Evolutionary conservation across 768 basidiomycete genomes (phyloP), one percentile per base, ranked within the genome.

Genomic region (Lyophyllum semitale): DNA sequence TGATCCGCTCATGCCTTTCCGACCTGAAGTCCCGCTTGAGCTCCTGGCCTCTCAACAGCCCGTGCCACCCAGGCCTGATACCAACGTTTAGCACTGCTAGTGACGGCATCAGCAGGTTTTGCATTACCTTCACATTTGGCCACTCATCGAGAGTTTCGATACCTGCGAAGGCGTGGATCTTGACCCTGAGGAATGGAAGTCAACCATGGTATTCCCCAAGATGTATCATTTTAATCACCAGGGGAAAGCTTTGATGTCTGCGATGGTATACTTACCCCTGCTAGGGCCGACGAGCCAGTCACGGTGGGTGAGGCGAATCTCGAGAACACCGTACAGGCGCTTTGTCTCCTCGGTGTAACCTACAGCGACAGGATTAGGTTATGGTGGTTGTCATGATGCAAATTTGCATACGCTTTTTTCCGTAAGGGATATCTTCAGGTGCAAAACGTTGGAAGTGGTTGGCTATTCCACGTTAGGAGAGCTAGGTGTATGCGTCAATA

Each of bases 201-300:
- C 12, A 48, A 23, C 27, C n/a, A 13, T 3, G 11, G 52, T 13
- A 18, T 4, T n/a, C 9, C 11, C 25, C 20, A 29, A 25, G 37
- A 54, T 15, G 13, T 18, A 45, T 18, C 4, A 0, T 5, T 35
- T 32, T 18, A 55, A 69, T 54, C 58, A 85, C 89, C 88, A 91
- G 4, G 88, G 77, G 52, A 81, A 68, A 3, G 77, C 76, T 57
- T 91, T 93, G 56, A 89, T 73, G 64, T 92, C 91, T 2, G 89
- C 93, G 45, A 94, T 71, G 35, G 78, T 84, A 66, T 81, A 83
- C 61, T 82, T 86, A 20, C 89, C 91, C 55, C 76, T 75, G 1
- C 83, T 88, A 3, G 85, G 72, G 18, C 94, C 93, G n/a, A 82
- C 91, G 13, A 96, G 83, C 66, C 79, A 95, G 37, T 94, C 91